Base-by-base conservation (phyloP, 768 basidiomycete species). In the Panaeolus cyanescens region DNA sequence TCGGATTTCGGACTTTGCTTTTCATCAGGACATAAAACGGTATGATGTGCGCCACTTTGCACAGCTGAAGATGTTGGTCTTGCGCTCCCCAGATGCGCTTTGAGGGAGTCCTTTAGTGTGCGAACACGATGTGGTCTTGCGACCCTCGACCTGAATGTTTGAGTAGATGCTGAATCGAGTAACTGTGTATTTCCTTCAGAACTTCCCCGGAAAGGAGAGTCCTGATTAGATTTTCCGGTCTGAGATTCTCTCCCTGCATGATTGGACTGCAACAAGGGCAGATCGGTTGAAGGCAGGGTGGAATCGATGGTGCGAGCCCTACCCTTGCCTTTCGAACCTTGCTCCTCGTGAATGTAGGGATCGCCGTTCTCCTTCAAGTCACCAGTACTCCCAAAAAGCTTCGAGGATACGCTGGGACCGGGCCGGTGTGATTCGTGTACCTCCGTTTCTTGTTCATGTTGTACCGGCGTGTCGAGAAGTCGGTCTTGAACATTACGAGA, bases 91-190 rank as follows among this genome's bases (percentile, higher is more conserved):
- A 86, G 79, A 67, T 85, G 77, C 1, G 80, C 80, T 37, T 79
- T 81, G 3, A 86, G 77, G 13, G 83, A 79, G 58, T 83, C 79
- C 40, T 75, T 72, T 32, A 85, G 74, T 63, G 72, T 80, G 63
- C 75, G 78, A 62, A 77, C 72, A 59, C 79, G 79, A 39, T 72
- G 72, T 54, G 64, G 64, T 56, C 63, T 50, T 50, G 25, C 22
- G 25, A 50, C 45, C 45, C 45, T 50, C 5, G 25, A 0, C 25
- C 15, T 50, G 30, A 28, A 50, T 9, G 25, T 28, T 15, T 15
- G 45, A 12, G 13, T 25, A 13, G 15, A 50, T 50, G 22, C 45
- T 50, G 45, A 50, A 50, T 50, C 45, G 25, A 50, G 45, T 12
- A 50, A 50, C 12, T 28, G 22, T 50, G 45, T 15, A 8, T 13